phyloP scores from a whole-genome alignment of 2,329 filamentous ascomycete genomes.

The Capronia epimyces region DNA sequence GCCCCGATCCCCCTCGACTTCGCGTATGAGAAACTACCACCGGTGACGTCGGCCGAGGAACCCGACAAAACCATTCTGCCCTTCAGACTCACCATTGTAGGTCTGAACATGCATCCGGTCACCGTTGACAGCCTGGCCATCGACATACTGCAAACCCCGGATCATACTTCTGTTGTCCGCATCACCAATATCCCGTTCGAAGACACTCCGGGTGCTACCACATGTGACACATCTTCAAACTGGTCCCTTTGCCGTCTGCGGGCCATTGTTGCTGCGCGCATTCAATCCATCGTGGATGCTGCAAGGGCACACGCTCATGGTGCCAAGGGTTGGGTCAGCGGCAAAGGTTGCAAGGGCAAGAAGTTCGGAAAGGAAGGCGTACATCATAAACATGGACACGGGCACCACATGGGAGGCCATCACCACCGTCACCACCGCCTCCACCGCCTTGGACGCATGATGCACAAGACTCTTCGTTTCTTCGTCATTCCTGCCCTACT shows the following conservation, averaged over 20 bases:
- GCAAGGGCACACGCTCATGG: conserved; percentile 18
- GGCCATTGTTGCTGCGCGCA: conserved; percentile 38
- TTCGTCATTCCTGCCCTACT: conserved; percentile 43
- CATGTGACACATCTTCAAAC: conserved; percentile 34
- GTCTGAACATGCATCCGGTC: conserved; percentile 40
- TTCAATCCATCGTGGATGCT: conserved; percentile 36
- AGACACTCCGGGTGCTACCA: conserved; percentile 31
- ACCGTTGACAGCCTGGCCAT: conserved; percentile 42
- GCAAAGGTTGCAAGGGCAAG: conserved; percentile 16
- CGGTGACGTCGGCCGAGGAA: conserved; percentile 30
- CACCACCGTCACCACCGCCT: conserved; percentile 34
- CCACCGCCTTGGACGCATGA: conserved; percentile 32
- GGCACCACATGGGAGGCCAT: conserved; percentile 24
- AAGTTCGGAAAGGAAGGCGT: conserved; percentile 13
- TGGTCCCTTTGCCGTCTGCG: conserved; percentile 42
- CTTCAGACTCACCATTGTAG: conserved; percentile 44
- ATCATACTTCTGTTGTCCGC: conserved; percentile 37
- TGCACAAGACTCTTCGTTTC: conserved; percentile 40
- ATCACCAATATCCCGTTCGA: conserved; percentile 34
- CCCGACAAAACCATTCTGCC: conserved; percentile 34
- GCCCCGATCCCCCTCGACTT: conserved; percentile 40
- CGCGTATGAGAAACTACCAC: conserved; percentile 38
- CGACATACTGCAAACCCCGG: conserved; percentile 35
- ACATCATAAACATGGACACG: conserved; percentile 15
- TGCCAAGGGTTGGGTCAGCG: conserved; percentile 22